Conservation (phyloP, 2,329 filamentous ascomycete species). For the Nannizzia gypsea region DNA sequence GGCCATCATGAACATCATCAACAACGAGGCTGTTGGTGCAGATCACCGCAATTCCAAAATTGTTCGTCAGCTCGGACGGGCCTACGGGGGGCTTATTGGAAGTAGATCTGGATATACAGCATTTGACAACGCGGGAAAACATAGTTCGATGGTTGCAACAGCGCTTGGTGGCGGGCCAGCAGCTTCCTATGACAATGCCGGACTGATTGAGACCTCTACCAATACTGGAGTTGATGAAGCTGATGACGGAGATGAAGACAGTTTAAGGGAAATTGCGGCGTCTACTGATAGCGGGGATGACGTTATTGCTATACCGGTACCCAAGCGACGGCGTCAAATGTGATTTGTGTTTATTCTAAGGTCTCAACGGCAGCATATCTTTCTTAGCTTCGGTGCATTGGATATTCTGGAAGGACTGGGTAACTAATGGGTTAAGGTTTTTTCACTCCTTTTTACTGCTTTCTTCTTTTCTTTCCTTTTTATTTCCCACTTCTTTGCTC, state of each 20-base stretch:
- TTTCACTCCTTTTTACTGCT: too few relatives aligned
- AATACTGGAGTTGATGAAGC: not conserved
- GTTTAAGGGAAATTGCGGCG: not conserved
- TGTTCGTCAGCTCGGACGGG: conserved; percentile 20
- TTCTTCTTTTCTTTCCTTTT: too few relatives aligned
- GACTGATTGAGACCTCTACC: not conserved
- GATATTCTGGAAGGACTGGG: too few relatives aligned
- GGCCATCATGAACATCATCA: conserved; percentile 35
- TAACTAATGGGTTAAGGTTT: too few relatives aligned
- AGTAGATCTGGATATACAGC: conserved; percentile 9
- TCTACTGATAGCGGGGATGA: not conserved
- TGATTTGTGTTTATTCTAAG: not conserved
- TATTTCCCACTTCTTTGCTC: too few relatives aligned
- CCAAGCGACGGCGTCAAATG: not conserved
- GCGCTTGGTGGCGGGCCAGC: conserved; percentile 19
- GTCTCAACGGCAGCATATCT: not conserved
- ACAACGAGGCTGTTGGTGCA: conserved; percentile 22
- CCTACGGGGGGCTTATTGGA: conserved; percentile 14
- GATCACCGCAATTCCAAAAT: conserved; percentile 23
- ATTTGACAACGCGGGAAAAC: conserved; percentile 27
- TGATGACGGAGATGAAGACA: not conserved
- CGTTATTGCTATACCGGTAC: not conserved
- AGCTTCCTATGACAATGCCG: not conserved
- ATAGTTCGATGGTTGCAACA: conserved; percentile 29
- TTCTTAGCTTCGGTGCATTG: too few relatives aligned